Base-by-base conservation (phyloP, 2,329 filamentous ascomycete species). In the Cercospora janseana region DNA sequence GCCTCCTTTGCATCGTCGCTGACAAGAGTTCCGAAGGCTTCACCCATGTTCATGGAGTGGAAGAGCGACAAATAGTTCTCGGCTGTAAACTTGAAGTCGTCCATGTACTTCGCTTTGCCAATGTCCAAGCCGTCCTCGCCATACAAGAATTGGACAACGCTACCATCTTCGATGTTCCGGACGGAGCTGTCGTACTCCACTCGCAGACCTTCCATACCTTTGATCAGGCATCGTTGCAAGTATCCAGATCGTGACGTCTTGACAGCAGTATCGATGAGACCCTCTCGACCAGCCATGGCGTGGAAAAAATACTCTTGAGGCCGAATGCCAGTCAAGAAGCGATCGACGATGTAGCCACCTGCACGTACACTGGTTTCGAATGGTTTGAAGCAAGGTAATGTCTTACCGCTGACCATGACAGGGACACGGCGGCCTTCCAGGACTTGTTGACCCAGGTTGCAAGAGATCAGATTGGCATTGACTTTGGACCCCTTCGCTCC, bases 231-330 rank as follows among this genome's bases (percentile, higher is more conserved):
- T 66, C 94, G 81, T 69, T 98, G 93, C 44, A 98, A 77, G 67
- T 98, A 98, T 54, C 93, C 94, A 21, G 93, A 97, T 66, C 93
- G 86, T 7, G 92, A 95, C 1, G 93, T 98, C 74, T 98, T 98
- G 69, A 98, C 93, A 57, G 93, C 93, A 15, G 93, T 98, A 79
- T 98, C 93, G 66, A 98, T 98, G 59, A 98, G 76, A 77, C 93
- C 93, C 78, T 98, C 94, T 73, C 93, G 83, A 62, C 94, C 94
- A 65, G 92, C 93, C 94, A 98, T 98, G 70, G 94, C 90, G 80
- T 98, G 93, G 77, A 98, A 98, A 70, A 92, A 98, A 70, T 96
- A 98, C 69, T 98, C 94, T 65, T 98, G 93, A 4, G 93, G 93
- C 47, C 92, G 84, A 55, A 98, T 93, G 53, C 93, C 93, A 18